Base-by-base conservation (phyloP, 1,284 basidiomycete genomes). In the Omphalotus olearius region DNA sequence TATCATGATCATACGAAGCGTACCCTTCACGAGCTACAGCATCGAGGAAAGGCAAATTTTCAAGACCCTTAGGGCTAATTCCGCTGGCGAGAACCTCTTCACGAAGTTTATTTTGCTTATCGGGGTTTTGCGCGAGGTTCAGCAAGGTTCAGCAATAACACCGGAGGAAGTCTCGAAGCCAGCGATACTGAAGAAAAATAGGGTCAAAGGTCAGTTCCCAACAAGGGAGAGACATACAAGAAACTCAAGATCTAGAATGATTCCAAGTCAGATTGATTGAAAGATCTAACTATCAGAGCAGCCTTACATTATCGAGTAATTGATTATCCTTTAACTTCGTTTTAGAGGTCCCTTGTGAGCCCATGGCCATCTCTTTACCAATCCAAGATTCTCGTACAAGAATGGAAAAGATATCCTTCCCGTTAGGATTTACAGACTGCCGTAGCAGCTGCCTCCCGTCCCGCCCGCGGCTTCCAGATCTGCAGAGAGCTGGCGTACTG, bases 81-180 rank as follows among this genome's bases (percentile, higher is more conserved):
- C 63, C 61, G 39, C 61, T 59, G 4, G 54, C 52, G 20, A 64
- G n/a, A 16, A 38, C 6, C 44, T 66, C 64, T 9, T 57, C 55
- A 6, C 63, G 63, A 0, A 66, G 52, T 20, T 57, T 57, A 9
- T 56, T 55, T 50, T 65, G 64, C 35, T 60, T 48, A 3, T 47
- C 50, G 11, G 60, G 68, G 40, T 72, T 54, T 6, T 58, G 55
- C 2, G 72, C 66, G 1, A 75, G 65, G 28, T 66, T 62, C 57
- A 64, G 65, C 4, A 75, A 53, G 2, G 66, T 67, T 53, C 65
- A 75, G 64, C 63, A 10, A 71, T 57, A 9, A 68, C 63, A 2
- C 63, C 66, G 1, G 70, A 64, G 1, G 71, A 75, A 14, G 73
- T 72, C 48, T 71, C 70, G 55, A 69, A 66, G 3, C 70, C 70